Evolutionary conservation across 2,329 filamentous ascomycete genomes (phyloP), one percentile per base, ranked within the genome.

Genomic region (Huntiella savannae): DNA sequence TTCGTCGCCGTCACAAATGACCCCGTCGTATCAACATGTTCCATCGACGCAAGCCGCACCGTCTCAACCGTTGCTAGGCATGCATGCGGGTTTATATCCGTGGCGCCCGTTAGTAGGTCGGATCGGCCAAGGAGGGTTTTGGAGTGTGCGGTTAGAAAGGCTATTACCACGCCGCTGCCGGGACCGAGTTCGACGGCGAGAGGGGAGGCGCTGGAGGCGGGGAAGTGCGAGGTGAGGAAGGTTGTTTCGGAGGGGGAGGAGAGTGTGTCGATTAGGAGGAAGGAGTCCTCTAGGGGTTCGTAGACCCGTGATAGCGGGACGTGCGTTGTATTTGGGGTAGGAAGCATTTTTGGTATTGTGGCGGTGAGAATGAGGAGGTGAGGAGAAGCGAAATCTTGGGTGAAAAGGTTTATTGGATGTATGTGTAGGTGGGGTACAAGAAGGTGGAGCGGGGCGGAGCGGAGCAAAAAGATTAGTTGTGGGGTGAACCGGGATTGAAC

Each of bases 281-380:
- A 98, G 4, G 87, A 95, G 65, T 98, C 91, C 63, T 98, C 91
- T 8, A 88, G 81, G 33, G 91, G 91, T 58, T 95, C 87, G 63
- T 98, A 98, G 54, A 96, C 79, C 47, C 80, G 77, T 60, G 83
- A 75, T 63, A 87, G 93, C 46, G 80, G 75, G 50, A 96, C 83
- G 64, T 98, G 91, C 16, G 82, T 82, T 2, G 91, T 98, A 49
- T 84, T 83, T 11, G 91, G 91, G 1, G 91, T 98, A 7, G 88
- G 87, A 22, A 98, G 75, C 87, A 95, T 94, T 28, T 28, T 34
- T 58, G 33, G 11, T 36, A 4, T 4, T 17, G 17, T 1, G 4
- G 17, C 5, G 17, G 17, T 17, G 1, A 17, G 4, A 17, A 17
- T 4, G 17, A 8, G 15, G 3, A 4, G 7, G 16, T 33, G 15